Base-by-base conservation (phyloP, 805 yeast species). In the Saccharomyces cerevisiae region DNA sequence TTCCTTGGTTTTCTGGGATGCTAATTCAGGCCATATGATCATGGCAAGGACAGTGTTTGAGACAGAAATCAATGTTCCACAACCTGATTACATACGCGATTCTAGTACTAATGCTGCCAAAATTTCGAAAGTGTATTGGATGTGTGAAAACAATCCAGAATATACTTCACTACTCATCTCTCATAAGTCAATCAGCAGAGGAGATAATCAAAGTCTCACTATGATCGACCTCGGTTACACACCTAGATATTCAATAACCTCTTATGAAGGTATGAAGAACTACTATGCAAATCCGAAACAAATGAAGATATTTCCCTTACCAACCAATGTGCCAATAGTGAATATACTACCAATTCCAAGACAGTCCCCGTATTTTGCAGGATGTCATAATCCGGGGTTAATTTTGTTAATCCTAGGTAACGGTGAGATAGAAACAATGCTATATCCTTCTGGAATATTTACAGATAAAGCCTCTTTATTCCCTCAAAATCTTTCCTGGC, bases 1-100 rank as follows among this genome's bases (percentile, higher is more conserved):
- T 53, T 80, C 95, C 0, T 64, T 94, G 41, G 96, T 82, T 1
- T 94, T 94, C 65, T 94, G 98, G 97, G 99, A 94, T 68, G 86
- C 89, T 1, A 77, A 82, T 32, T 83, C 83, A 41, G 97, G 95
- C 0, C 80, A 81, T 13, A 70, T 82, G 48, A 73, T 94, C 11
- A 83, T 83, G 52, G 94, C 97, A 1, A 78, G 97, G 60, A 79
- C 87, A 1, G 56, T 85, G 3, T 78, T 79, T 56, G 95, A 87
- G 50, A 74, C 82, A 2, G 79, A 81, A 53, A 79, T 89, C 9
- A 84, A 88, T 62, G 65, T 70, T 22, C 83, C 85, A 2, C 75
- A 63, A 56, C 55, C 55, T 14, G 57, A 54, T 9, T 26, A 59
- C 52, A 32, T 55, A 24, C 61, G 63, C 57, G 66, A 57, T 31